A percentile compares a stretch with the other conserved stretches of the same genome.
These are phyloP conservation scores for Penicillium hesseltinei DNA, from an alignment of 2,329 filamentous ascomycete genomes.

Conservation along the genomic window DNA sequence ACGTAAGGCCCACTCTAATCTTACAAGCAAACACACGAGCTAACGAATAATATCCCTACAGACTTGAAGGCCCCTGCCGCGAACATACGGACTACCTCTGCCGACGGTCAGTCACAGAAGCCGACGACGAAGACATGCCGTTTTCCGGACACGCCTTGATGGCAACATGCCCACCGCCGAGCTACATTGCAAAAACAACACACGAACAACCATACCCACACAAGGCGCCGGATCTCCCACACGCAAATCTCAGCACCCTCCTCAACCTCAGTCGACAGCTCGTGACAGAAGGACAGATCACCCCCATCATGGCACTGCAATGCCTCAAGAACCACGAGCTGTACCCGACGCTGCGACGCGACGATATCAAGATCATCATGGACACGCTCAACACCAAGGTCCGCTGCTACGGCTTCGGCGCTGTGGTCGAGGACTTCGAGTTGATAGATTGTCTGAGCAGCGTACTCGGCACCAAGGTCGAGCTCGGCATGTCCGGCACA, in stretches of 20 bases:
- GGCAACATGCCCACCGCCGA: slow-evolving; percentile 80
- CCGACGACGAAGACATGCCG: slow-evolving; percentile 59
- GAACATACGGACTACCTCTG: slow-evolving; percentile 75
- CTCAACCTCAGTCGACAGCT: slow-evolving; percentile 80
- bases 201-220: slow-evolving; percentile 57
- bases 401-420: slow-evolving; percentile 82
- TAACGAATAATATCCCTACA: slow-evolving; percentile 29
- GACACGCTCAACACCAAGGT: slow-evolving; percentile 76
- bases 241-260: slow-evolving; percentile 73
- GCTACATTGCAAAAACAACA: slow-evolving; percentile 56
- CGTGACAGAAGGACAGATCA: slow-evolving; percentile 78
- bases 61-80: slow-evolving; percentile 55
- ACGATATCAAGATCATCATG: slow-evolving; percentile 70
- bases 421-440: slow-evolving; percentile 67
- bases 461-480: slow-evolving; percentile 53
- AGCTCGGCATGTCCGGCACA: slow-evolving; percentile 24
- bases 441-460: slow-evolving; percentile 70
- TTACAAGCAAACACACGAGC: background rate
- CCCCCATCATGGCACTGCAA: slow-evolving; percentile 92
- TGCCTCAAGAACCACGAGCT: slow-evolving; percentile 72
- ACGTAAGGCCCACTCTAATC: slow-evolving; percentile 37
- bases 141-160: slow-evolving; percentile 88
- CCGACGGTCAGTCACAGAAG: slow-evolving; percentile 64
- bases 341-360: slow-evolving; percentile 61
- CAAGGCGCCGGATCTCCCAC: slow-evolving; percentile 76